Evolutionary conservation across 192 early-diverging fungal genomes (phyloP).

Genomic region (Geranomyces variabilis): DNA sequence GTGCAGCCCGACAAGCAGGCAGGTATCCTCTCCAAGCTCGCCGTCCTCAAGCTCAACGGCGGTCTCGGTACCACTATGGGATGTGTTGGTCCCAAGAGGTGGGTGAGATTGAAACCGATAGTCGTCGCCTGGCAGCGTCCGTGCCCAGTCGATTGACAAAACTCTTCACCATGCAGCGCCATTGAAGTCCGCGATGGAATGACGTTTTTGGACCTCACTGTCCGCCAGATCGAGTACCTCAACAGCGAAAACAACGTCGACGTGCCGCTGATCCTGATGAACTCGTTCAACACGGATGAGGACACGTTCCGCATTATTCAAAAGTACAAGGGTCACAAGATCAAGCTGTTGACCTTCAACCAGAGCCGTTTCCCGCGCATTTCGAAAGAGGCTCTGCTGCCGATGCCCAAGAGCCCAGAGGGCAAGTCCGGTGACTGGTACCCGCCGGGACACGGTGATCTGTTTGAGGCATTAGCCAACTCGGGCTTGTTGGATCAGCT

Average conservation of each 20-base stretch:
- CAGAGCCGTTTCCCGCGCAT: constrained; percentile 94
- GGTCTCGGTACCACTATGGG: constrained; percentile 99
- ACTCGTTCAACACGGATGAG: constrained; percentile 99
- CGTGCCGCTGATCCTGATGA: constrained; percentile 98
- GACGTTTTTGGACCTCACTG: constrained; percentile 98
- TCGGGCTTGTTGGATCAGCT: constrained; percentile 93
- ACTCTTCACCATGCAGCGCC: constrained; percentile 50
- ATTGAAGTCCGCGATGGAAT: constrained; percentile 98
- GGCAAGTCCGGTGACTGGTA: constrained; percentile 81
- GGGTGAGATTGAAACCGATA: not conserved
- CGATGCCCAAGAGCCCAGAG: constrained; percentile 71
- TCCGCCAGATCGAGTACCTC: constrained; percentile 97
- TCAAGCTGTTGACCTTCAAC: constrained; percentile 96
- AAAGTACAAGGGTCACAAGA: constrained; percentile 92
- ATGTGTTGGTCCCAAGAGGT: constrained; percentile 94
- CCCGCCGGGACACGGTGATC: constrained; percentile 98
- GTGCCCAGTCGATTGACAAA: not conserved
- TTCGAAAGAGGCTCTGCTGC: constrained; percentile 88
- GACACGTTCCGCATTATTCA: constrained; percentile 98
- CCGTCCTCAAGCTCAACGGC: constrained; percentile 99
- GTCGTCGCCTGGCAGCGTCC: no score
- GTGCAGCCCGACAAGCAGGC: constrained; percentile 25
- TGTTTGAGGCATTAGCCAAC: constrained; percentile 93
- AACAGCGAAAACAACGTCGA: constrained; percentile 87
- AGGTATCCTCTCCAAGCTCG: constrained; percentile 82